Evolutionary conservation across 352 stramenopile genomes (phyloP), one percentile per base, ranked within the genome.

Genomic region (Albugo laibachii): DNA sequence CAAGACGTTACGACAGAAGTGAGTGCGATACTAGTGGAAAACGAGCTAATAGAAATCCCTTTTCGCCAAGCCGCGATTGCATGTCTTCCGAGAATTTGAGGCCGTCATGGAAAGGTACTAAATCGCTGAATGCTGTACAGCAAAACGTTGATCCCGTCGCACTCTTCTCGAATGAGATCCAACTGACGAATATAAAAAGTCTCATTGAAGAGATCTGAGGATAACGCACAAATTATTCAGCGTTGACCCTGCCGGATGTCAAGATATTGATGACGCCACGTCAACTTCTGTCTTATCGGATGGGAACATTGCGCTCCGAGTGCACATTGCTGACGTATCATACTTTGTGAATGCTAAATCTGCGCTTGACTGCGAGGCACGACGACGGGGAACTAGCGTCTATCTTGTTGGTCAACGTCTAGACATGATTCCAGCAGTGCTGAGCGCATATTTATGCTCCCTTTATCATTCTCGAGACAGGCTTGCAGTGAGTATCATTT

Each of bases 281-380:
- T 88, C 81, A 13, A 76, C 92, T 36, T 71, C 65, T 11, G 48
- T 52, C 0, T 59, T 93, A 24, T 51, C 70, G 2, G 89, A 92
- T 45, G 81, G 79, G 8, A 82, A 86, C 50, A 46, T 92, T 13
- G 80, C 97, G 50, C 67, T 97, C 5, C 94, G 94, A 2, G 94
- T 99, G 5, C 95, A 99, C 55, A 99, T 99, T 62, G 95, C 96
- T 0, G 96, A 99, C 62, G 96, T 99, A 1, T 97, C 93, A 37
- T 93, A 98, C 63, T 99, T 98, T 56, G 94, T 99, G 4, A 55
- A 85, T 36, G 76, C 95, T 45, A 92, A 79, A n/a, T 96, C 79
- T 19, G 72, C 93, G 1, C 80, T 99, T 18, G 96, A 99, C 62
- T 63, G 92, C 19, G 95, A 99, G 66, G 85, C 77, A 2, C 69